These are phyloP conservation scores for Hordeum pubiflorum DNA, from an alignment of 202 grass and related monocot species.

Conservation along the genomic window DNA sequence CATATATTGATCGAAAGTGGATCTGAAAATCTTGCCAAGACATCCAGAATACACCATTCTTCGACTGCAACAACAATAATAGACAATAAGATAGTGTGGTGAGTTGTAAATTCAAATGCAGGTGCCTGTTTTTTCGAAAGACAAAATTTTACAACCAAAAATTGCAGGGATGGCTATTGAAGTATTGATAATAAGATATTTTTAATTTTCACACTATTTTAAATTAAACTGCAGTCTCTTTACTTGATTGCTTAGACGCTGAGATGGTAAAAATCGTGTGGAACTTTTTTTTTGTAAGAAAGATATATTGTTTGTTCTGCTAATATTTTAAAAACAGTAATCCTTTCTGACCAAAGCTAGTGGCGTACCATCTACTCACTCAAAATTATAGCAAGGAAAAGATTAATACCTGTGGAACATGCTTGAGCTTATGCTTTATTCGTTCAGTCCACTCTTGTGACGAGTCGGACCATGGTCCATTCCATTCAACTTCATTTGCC, in stretches of 20 bases:
- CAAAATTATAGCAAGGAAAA: conserved; percentile 5
- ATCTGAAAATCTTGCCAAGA: conserved; percentile 99
- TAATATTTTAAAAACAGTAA: no score
- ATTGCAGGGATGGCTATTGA: not conserved
- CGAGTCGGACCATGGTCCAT: conserved; percentile 90
- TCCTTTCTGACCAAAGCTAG: not conserved
- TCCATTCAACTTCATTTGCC: conserved; percentile 99
- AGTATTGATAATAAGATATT: not conserved
- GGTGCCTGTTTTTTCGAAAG: not conserved
- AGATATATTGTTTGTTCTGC: not conserved
- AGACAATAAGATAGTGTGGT: conserved; percentile 3
- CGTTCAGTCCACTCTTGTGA: conserved; percentile 94
- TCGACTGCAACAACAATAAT: conserved; percentile 51
- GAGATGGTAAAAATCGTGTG: not conserved
- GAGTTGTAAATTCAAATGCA: conserved; percentile 1
- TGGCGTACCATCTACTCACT: not conserved
- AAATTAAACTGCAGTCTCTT: not conserved
- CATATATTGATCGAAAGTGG: conserved; percentile 97
- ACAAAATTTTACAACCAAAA: not conserved
- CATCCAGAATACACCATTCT: conserved; percentile 99
- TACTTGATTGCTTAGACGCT: not conserved
- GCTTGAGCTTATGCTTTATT: conserved; percentile 98
- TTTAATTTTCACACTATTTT: not conserved
- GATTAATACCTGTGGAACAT: conserved; percentile 76
- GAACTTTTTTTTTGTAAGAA: not conserved